Conservation (phyloP, 2,329 filamentous ascomycete genomes). For the Aspergillus neoniger region DNA sequence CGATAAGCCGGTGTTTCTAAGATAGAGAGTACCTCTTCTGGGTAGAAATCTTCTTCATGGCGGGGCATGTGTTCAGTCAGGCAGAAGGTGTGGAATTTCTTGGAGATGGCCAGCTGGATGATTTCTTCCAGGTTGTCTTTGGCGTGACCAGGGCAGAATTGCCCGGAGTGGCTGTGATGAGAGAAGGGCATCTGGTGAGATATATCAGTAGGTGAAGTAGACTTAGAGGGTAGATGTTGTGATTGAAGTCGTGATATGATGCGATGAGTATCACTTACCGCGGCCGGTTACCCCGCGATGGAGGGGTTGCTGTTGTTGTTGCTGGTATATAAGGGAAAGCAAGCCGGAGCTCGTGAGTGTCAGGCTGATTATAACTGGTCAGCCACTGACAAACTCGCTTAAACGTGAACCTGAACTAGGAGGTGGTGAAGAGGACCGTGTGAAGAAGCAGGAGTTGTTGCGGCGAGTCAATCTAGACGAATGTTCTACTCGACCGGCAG, state of each 20-base stretch:
- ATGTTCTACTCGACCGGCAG: neutral
- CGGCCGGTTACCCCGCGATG: neutral
- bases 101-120: conserved; percentile 72
- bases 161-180: conserved; percentile 95
- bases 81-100: conserved; percentile 79
- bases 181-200: conserved; percentile 79
- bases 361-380: neutral
- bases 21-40: conserved; percentile 68
- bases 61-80: conserved; percentile 96
- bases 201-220: neutral
- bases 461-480: neutral
- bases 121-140: conserved; percentile 82
- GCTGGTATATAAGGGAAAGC: neutral
- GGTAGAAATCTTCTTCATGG: conserved; percentile 77
- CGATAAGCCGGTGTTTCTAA: too few relatives aligned
- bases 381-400: neutral
- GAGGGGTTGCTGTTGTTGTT: neutral
- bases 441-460: neutral
- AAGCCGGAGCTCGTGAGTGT: neutral
- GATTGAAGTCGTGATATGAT: neutral
- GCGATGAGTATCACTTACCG: conserved; percentile 6
- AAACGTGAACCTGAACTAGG: neutral
- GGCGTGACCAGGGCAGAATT: conserved; percentile 92
- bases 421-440: neutral
- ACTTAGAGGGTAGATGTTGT: neutral